A percentile compares a stretch with the other conserved stretches of the same genome.
Evolutionary conservation across 257 asterid genomes (phyloP).

Genomic region (Nicotiana benthamiana): DNA sequence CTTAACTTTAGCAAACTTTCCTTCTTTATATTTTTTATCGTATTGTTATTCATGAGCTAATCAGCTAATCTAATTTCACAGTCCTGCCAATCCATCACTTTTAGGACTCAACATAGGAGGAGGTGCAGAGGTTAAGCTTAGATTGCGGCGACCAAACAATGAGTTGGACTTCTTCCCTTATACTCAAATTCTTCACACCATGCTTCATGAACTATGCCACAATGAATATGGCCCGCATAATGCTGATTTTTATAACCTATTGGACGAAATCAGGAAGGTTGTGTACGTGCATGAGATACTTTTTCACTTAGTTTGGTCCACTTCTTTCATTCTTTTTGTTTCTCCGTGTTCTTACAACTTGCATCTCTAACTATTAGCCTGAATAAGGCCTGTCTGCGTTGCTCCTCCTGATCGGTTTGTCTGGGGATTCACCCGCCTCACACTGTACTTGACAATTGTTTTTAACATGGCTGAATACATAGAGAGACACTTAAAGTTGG

Average conservation of each 20-base stretch:
- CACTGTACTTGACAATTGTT: background rate
- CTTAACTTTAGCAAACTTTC: background rate
- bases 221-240: constrained; percentile 71
- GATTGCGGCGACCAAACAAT: constrained; percentile 68
- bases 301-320: background rate
- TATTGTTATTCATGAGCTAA: constrained; percentile 9
- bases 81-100: constrained; percentile 64
- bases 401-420: background rate
- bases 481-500: no score
- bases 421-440: background rate
- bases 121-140: constrained; percentile 68
- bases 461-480: no score
- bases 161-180: constrained; percentile 74
- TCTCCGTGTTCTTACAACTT: background rate
- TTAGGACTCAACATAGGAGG: constrained; percentile 70
- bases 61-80: constrained; percentile 21
- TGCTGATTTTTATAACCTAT: constrained; percentile 72
- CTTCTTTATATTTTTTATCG: background rate
- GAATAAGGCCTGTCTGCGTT: background rate
- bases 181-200: constrained; percentile 59
- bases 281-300: background rate
- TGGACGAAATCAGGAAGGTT: constrained; percentile 79
- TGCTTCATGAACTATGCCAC: constrained; percentile 97
- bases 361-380: background rate
- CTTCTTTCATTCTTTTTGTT: background rate